Percentiles rank a stretch among this genome's conserved stretches.
Conservation (phyloP, 176 grass and related monocot species). For the Oryza meyeriana region DNA sequence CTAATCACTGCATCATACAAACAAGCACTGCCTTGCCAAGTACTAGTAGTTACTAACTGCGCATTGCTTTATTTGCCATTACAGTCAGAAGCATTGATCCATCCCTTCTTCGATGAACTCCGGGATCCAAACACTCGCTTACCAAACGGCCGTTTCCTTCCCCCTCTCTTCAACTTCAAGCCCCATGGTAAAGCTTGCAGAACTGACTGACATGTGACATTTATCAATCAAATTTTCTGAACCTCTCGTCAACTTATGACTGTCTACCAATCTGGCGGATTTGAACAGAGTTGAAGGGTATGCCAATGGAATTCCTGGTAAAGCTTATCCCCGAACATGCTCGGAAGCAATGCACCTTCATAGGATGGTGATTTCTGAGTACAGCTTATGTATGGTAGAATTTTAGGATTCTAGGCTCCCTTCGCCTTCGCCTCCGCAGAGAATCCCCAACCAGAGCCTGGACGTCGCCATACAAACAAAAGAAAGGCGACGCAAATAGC, state of each 20-base stretch:
- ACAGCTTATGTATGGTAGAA: too few relatives aligned
- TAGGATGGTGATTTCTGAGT: slow-evolving; percentile 43
- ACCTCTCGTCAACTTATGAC: background rate
- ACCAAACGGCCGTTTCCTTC: slow-evolving; percentile 79
- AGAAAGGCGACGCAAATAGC: too few relatives aligned
- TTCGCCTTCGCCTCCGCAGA: too few relatives aligned
- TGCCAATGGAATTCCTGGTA: slow-evolving; percentile 52
- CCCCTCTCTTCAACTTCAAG: slow-evolving; percentile 95
- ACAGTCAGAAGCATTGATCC: slow-evolving; percentile 87
- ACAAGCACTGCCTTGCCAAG: background rate
- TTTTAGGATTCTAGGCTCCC: too few relatives aligned
- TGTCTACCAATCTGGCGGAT: background rate
- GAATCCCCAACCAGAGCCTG: too few relatives aligned
- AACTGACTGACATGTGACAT: background rate
- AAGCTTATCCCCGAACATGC: slow-evolving; percentile 91
- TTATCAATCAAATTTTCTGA: background rate
- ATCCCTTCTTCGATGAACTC: slow-evolving; percentile 94
- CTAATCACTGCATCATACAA: background rate
- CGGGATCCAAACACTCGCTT: slow-evolving; percentile 75
- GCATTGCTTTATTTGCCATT: background rate
- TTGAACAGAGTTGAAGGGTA: slow-evolving; percentile 71
- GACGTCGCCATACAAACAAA: too few relatives aligned
- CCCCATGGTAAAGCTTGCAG: slow-evolving; percentile 58
- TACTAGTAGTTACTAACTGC: background rate
- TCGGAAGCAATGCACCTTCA: slow-evolving; percentile 50